Evolutionary conservation across 768 basidiomycete genomes (phyloP), one percentile per base, ranked within the genome.

Genomic region (Leccinellum luteum): DNA sequence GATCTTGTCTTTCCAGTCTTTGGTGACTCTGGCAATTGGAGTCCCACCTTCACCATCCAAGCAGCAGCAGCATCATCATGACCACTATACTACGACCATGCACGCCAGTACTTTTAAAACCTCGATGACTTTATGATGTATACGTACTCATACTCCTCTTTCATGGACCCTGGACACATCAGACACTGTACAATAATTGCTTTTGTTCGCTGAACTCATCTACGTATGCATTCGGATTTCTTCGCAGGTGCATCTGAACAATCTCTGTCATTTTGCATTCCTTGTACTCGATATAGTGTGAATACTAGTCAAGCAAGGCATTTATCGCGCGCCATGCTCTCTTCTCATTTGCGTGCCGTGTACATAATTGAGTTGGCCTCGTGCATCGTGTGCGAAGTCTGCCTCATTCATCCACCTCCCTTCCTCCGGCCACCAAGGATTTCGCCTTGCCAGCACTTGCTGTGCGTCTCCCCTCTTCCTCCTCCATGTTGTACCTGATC

Each of bases 1-100:
- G 19, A 0, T 35, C 41, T 12, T 17, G 31, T 27, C 50, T 19
- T 4, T 31, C 19, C 52, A 82, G 82, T 84, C 47, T 76, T 82
- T 53, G 82, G 82, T 7, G 81, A 84, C 62, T 83, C 81, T 51
- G 82, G 82, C 31, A 79, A 83, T 63, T 76, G 70, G 52, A 77
- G 82, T 28, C 69, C 67, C 7, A 15, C 52, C 45, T 85, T 85
- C 62, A 74, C 73, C 13, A 84, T 85, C 56, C 4, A 43, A 15
- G 55, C 59, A 21, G 5, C 59, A 21, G 5, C 54, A 21, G 55
- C 51, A 25, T 57, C 62, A 6, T 57, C 56, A 71, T 69, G 59
- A 66, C 23, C 44, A 8, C 38, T 13, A n/a, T n/a, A 41, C n/a
- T 54, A 64, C 48, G 56, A 48, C 27, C 10, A 9, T 48, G 25